These are phyloP conservation scores for Pugionium cornutum DNA, from an alignment of 345 rosid genomes.

Conservation along the genomic window DNA sequence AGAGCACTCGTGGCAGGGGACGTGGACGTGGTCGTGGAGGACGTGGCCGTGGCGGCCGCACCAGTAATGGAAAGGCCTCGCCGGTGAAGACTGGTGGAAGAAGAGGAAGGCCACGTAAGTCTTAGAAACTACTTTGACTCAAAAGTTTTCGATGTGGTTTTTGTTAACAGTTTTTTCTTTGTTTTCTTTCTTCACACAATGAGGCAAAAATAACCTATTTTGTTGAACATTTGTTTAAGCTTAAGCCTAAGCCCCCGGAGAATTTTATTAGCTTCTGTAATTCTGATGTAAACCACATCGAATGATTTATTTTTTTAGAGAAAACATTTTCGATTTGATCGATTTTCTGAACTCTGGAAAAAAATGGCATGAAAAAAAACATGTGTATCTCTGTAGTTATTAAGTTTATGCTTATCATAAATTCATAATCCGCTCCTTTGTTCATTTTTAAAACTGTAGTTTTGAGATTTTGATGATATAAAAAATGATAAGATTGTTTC, in stretches of 20 bases:
- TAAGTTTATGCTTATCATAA: not conserved
- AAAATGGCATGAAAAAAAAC: not conserved
- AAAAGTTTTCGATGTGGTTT: constrained; percentile 29
- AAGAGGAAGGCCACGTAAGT: constrained; percentile 81
- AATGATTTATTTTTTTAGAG: constrained; percentile 29
- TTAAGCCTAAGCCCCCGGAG: constrained; percentile 1
- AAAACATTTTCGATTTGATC: constrained; percentile 6
- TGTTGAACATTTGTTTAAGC: constrained; percentile 25
- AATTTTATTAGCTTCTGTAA: constrained; percentile 27
- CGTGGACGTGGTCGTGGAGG: constrained; percentile 59
- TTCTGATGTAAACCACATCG: constrained; percentile 40
- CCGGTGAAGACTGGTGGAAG: constrained; percentile 55
- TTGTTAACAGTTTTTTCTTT: constrained; percentile 27
- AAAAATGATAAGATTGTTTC: constrained; percentile 2
- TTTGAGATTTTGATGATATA: not conserved
- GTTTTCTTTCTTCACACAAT: constrained; percentile 24
- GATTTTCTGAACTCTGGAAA: not conserved
- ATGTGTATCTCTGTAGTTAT: not conserved
- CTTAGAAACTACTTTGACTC: constrained; percentile 38
- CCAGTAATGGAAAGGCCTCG: constrained; percentile 46
- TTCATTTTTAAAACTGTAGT: not conserved
- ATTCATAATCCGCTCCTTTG: not conserved
- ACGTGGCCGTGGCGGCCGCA: constrained; percentile 48
- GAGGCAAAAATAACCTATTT: not conserved
- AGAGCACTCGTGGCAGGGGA: constrained; percentile 54